A percentile compares a stretch with the other conserved stretches of the same genome.
phyloP scores from a whole-genome alignment of 441 rosid genomes.

The Jatropha podagrica region DNA sequence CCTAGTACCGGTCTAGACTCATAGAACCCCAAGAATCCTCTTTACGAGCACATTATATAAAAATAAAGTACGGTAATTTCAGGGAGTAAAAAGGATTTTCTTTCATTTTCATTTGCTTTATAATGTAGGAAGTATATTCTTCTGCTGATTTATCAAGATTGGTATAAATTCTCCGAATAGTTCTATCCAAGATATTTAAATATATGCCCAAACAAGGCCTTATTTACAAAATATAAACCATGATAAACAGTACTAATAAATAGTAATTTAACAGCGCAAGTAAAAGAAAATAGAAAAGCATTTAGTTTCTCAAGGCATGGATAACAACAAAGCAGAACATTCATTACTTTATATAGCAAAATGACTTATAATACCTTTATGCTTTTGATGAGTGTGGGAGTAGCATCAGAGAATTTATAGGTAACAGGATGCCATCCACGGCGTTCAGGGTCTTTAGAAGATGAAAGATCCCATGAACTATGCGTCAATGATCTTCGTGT shows the following conservation, averaged over 20 bases:
- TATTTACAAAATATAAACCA: not conserved
- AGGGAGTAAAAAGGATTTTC: not conserved
- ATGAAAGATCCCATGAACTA: conserved; percentile 90
- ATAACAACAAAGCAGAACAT: not conserved
- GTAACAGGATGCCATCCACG: conserved; percentile 98
- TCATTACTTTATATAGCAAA: not conserved
- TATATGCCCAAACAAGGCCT: not conserved
- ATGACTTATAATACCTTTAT: conserved; percentile 64
- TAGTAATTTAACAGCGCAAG: not conserved
- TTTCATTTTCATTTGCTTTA: not conserved
- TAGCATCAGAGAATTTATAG: conserved; percentile 88
- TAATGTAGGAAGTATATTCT: not conserved
- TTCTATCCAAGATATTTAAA: not conserved
- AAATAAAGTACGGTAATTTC: not conserved
- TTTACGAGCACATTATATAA: not conserved
- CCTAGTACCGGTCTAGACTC: not conserved
- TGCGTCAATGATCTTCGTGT: conserved; percentile 86
- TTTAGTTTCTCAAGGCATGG: not conserved
- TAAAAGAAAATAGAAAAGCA: not conserved
- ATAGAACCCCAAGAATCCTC: not conserved
- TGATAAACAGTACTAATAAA: not conserved
- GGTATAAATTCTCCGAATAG: not conserved
- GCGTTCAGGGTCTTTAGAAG: conserved; percentile 79
- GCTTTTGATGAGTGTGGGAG: conserved; percentile 62
- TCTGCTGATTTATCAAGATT: not conserved